Evolutionary conservation across 1,284 basidiomycete genomes (phyloP).

Genomic region (Sporisorium iseilematis-ciliati): DNA sequence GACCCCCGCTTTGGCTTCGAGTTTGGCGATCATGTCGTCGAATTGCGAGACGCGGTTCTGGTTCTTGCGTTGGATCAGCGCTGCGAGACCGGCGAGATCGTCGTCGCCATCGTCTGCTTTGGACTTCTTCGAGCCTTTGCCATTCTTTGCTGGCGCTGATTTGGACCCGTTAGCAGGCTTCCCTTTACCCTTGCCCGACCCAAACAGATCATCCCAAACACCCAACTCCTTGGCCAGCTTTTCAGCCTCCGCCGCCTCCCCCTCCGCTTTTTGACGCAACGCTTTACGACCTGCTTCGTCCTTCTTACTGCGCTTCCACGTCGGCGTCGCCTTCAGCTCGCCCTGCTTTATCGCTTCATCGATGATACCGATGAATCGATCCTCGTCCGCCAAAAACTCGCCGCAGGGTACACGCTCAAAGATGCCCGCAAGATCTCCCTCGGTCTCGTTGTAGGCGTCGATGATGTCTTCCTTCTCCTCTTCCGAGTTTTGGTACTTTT

Average conservation of each 20-base stretch:
- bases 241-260: conserved; percentile 61
- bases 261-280: conserved; percentile 51
- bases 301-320: conserved; percentile 42
- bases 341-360: conserved; percentile 50
- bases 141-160: conserved; percentile 7
- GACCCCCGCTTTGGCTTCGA: conserved; percentile 57
- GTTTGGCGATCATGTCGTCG: conserved; percentile 59
- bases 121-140: conserved; percentile 32
- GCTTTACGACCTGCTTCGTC: conserved; percentile 48
- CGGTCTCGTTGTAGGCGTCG: conserved; percentile 54
- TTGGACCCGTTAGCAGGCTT: conserved; percentile 30
- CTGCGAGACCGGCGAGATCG: conserved; percentile 54
- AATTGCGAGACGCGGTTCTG: conserved; percentile 50
- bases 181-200: conserved; percentile 38
- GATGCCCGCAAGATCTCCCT: conserved; percentile 58
- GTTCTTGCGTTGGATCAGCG: conserved; percentile 55
- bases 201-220: conserved; percentile 68
- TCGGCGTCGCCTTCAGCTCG: conserved; percentile 42
- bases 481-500: conserved; percentile 63
- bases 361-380: conserved; percentile 57
- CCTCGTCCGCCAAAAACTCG: conserved; percentile 60
- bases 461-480: conserved; percentile 66
- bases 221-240: conserved; percentile 64
- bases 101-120: conserved; percentile 30
- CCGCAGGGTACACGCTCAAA: conserved; percentile 65